Conservation (phyloP, 805 yeast genomes). For the Hanseniaspora pseudoguilliermondii region DNA sequence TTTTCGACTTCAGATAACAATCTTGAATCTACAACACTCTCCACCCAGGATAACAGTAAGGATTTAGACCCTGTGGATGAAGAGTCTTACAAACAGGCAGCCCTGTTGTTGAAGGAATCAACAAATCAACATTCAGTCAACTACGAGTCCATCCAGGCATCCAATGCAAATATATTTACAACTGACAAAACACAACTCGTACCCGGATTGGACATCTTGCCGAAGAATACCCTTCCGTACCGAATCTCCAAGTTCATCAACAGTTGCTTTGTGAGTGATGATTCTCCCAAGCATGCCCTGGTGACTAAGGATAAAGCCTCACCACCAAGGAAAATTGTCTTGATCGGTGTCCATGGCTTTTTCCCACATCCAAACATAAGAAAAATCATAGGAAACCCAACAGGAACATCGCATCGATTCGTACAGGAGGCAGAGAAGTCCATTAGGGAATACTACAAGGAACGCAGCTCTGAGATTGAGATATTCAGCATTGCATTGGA, state of each 20-base stretch:
- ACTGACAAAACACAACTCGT: background rate
- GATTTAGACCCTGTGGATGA: conserved; percentile 4
- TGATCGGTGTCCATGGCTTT: conserved; percentile 92
- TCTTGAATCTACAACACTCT: no score
- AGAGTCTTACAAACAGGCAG: conserved; percentile 8
- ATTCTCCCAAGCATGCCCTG: background rate
- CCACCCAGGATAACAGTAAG: background rate
- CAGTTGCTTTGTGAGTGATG: background rate
- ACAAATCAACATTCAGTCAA: conserved; percentile 1
- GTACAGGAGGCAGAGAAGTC: conserved; percentile 81
- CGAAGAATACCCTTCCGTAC: background rate
- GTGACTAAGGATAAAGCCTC: background rate
- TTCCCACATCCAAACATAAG: conserved; percentile 80
- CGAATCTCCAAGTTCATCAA: background rate
- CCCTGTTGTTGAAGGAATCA: background rate
- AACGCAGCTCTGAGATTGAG: conserved; percentile 20
- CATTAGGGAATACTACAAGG: conserved; percentile 49
- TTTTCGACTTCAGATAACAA: background rate
- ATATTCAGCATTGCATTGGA: conserved; percentile 90
- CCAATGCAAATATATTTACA: background rate
- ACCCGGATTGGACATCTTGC: background rate
- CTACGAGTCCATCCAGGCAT: background rate
- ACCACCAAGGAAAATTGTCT: conserved; percentile 46
- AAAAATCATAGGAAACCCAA: conserved; percentile 86
- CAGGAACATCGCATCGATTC: conserved; percentile 85